Conservation (phyloP, 768 basidiomycete genomes). For the Boletus reticulatus region DNA sequence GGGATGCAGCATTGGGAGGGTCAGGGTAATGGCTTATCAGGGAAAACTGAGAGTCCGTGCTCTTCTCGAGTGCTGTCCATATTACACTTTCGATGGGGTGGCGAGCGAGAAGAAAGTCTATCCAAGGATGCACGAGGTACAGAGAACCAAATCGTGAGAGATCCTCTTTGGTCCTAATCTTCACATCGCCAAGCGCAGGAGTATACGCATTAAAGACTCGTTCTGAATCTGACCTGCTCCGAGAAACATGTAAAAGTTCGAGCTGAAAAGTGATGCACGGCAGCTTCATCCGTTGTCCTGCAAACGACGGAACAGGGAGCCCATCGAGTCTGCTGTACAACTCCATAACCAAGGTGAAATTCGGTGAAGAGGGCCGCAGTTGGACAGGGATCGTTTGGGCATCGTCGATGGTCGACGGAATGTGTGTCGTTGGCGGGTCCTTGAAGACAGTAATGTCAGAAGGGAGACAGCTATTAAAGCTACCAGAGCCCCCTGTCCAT, state of each 20-base stretch:
- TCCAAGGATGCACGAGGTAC: slow-evolving; percentile 9
- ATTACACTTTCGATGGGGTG: background rate
- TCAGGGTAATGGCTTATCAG: too few species aligned
- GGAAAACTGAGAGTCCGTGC: background rate
- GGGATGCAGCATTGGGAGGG: background rate
- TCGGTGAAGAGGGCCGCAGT: background rate
- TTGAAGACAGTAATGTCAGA: background rate
- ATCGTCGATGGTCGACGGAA: background rate
- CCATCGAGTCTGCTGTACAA: background rate
- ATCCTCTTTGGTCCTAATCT: slow-evolving; percentile 7
- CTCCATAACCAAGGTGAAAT: background rate
- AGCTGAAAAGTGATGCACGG: slow-evolving; percentile 10
- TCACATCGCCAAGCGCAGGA: background rate
- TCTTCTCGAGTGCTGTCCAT: background rate
- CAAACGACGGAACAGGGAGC: slow-evolving; percentile 1
- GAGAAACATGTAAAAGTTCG: background rate
- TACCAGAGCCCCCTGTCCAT: slow-evolving; percentile 6
- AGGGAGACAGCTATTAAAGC: slow-evolving; percentile 12
- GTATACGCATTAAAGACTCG: background rate
- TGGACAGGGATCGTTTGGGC: background rate
- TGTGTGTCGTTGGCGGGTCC: background rate
- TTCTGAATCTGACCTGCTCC: background rate
- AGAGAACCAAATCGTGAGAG: background rate
- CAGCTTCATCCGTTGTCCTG: slow-evolving; percentile 1
- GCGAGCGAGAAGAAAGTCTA: slow-evolving; percentile 8